Percentiles rank a stretch among this genome's conserved stretches.
Conservation (phyloP, 1,284 basidiomycete species). For the Earliella scabrosa region DNA sequence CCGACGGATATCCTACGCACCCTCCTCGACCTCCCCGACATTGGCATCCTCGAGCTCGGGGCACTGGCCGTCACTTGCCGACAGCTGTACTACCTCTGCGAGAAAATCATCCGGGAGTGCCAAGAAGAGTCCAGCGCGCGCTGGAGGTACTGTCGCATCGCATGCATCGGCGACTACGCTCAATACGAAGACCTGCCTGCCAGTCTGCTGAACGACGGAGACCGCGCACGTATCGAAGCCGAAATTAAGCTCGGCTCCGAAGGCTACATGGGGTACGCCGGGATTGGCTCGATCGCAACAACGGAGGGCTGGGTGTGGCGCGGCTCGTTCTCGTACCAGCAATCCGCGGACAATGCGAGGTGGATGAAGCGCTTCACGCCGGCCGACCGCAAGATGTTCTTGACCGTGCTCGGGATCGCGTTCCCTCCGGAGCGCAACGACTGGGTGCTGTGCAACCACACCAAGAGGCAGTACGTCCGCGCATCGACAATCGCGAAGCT, state of each 20-base stretch:
- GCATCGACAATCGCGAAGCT: conserved; percentile 5
- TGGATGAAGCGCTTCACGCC: neutral
- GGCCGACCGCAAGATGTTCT: neutral
- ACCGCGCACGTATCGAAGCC: neutral
- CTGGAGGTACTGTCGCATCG: conserved; percentile 4
- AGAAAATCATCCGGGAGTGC: neutral
- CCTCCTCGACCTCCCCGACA: neutral
- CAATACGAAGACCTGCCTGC: neutral
- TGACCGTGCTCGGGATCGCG: neutral
- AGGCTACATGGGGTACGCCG: neutral
- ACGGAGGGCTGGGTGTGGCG: neutral
- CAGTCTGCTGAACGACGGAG: neutral
- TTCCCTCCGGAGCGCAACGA: conserved; percentile 5
- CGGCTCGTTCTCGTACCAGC: neutral
- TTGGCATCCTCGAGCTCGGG: neutral
- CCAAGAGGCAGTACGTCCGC: conserved; percentile 10
- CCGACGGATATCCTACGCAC: conserved; percentile 3
- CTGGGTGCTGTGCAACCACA: conserved; percentile 10
- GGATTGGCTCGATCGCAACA: neutral
- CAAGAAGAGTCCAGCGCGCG: neutral
- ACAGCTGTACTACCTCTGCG: neutral
- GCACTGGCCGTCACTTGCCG: neutral
- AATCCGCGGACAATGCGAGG: no score
- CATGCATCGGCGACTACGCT: neutral
- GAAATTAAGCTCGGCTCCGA: neutral